These are phyloP conservation scores for Quercus agrifolia DNA, from an alignment of 306 rosid species.

Conservation along the genomic window DNA sequence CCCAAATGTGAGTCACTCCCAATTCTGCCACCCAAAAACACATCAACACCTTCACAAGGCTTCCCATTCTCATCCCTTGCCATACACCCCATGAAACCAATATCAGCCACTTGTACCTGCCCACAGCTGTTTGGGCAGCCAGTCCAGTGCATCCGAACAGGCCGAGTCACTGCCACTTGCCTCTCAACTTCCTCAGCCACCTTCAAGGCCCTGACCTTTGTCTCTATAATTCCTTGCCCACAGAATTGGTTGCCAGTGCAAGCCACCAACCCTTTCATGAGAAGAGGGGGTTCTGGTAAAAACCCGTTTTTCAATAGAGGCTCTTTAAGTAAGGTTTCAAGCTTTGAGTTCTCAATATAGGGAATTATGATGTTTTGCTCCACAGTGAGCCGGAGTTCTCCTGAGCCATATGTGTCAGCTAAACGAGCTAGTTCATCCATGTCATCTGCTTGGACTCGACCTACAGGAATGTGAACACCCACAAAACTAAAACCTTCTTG, in stretches of 20 bases:
- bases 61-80: conserved; percentile 86
- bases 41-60: conserved; percentile 73
- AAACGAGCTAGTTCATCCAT: conserved; percentile 82
- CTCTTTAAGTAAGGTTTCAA: conserved; percentile 58
- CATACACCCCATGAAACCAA: conserved; percentile 98
- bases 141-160: conserved; percentile 97
- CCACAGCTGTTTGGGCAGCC: conserved; percentile 93
- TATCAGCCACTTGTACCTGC: conserved; percentile 96
- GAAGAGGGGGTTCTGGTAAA: conserved; percentile 70
- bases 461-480: conserved; percentile 90
- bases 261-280: conserved; percentile 85
- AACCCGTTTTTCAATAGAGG: conserved; percentile 54
- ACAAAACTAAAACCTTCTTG: conserved; percentile 75
- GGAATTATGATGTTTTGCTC: conserved; percentile 92
- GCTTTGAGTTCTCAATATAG: conserved; percentile 56
- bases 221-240: conserved; percentile 94
- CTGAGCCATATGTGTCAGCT: conserved; percentile 70
- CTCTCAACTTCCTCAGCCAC: conserved; percentile 84
- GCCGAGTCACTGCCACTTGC: conserved; percentile 55
- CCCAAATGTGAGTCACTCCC: conserved; percentile 96
- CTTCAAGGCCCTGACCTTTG: conserved; percentile 82
- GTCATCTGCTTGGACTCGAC: conserved; percentile 85
- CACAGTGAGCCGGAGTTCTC: conserved; percentile 82
- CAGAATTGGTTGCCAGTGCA: conserved; percentile 96
- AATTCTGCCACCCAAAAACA: conserved; percentile 84